Conservation (phyloP, 495 filamentous ascomycete genomes). For the Glarea lozoyensis region DNA sequence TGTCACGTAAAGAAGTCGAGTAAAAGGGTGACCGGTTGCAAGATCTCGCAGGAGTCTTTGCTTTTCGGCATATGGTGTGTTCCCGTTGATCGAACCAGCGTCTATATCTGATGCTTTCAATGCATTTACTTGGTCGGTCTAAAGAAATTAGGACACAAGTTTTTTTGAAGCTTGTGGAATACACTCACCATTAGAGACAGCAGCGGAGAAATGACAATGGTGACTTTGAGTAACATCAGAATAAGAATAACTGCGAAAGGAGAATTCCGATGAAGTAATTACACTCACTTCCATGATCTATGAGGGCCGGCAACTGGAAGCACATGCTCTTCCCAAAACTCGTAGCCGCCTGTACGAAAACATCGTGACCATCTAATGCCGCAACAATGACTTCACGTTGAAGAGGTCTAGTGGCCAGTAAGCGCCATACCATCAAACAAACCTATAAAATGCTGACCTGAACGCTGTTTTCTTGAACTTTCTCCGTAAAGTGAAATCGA, state of each 20-base stretch:
- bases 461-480: slow-evolving; percentile 74
- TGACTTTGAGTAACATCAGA: slow-evolving; percentile 53
- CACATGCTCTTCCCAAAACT: slow-evolving; percentile 93
- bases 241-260: background rate
- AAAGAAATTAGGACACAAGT: slow-evolving; percentile 1
- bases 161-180: background rate
- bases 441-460: slow-evolving; percentile 37
- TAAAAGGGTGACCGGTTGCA: slow-evolving; percentile 75
- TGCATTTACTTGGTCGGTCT: slow-evolving; percentile 88
- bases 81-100: slow-evolving; percentile 82
- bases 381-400: slow-evolving; percentile 83
- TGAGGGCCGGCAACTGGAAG: slow-evolving; percentile 85
- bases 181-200: slow-evolving; percentile 75
- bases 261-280: background rate
- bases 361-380: slow-evolving; percentile 75
- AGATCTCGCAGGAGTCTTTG: slow-evolving; percentile 69
- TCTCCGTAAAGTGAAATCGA: slow-evolving; percentile 75
- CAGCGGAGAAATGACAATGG: slow-evolving; percentile 83
- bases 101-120: slow-evolving; percentile 64
- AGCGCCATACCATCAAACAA: background rate
- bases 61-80: slow-evolving; percentile 52
- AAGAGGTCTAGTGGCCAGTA: slow-evolving; percentile 47
- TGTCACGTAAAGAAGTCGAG: slow-evolving; percentile 83
- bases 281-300: slow-evolving; percentile 70
- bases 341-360: slow-evolving; percentile 93